Conservation (phyloP, 192 early-diverging fungal species). For the Coemansia sp. region DNA sequence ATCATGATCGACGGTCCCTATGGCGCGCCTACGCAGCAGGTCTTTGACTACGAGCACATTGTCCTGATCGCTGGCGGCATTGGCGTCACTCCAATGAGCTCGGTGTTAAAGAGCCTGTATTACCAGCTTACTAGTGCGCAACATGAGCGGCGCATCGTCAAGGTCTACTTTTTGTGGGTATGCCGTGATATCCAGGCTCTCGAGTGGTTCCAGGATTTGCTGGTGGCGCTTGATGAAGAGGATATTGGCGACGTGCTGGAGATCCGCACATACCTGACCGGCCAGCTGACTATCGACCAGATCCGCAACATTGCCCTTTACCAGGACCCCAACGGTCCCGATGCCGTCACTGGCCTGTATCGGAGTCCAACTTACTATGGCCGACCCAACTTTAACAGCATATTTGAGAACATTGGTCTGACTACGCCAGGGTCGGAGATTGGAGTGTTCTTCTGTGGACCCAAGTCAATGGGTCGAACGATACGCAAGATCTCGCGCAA, state of each 20-base stretch:
- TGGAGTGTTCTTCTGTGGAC: slow-evolving; percentile 88
- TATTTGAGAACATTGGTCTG: slow-evolving; percentile 64
- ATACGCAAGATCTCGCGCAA: slow-evolving; percentile 54
- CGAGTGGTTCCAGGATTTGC: slow-evolving; percentile 72
- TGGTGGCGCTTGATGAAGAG: slow-evolving; percentile 62
- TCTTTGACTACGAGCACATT: slow-evolving; percentile 70
- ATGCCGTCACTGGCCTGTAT: slow-evolving; percentile 71
- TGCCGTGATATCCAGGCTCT: slow-evolving; percentile 66
- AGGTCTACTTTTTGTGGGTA: slow-evolving; percentile 72
- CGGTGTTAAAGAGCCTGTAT: slow-evolving; percentile 69
- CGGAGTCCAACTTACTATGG: slow-evolving; percentile 74
- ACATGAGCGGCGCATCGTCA: slow-evolving; percentile 34
- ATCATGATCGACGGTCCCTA: slow-evolving; percentile 80
- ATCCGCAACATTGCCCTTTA: slow-evolving; percentile 68
- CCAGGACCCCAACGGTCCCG: slow-evolving; percentile 59
- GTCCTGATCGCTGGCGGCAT: slow-evolving; percentile 74
- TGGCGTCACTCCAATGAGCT: slow-evolving; percentile 77
- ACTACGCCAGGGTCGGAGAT: slow-evolving; percentile 61
- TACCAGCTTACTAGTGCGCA: slow-evolving; percentile 48
- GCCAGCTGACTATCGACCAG: slow-evolving; percentile 60
- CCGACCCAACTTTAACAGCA: slow-evolving; percentile 73
- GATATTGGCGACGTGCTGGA: slow-evolving; percentile 64
- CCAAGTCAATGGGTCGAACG: slow-evolving; percentile 63
- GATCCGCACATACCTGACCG: slow-evolving; percentile 69
- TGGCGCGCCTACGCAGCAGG: slow-evolving; percentile 78